phyloP scores from a whole-genome alignment of 345 rosid genomes.

The Diplotaxis tenuifolia region DNA sequence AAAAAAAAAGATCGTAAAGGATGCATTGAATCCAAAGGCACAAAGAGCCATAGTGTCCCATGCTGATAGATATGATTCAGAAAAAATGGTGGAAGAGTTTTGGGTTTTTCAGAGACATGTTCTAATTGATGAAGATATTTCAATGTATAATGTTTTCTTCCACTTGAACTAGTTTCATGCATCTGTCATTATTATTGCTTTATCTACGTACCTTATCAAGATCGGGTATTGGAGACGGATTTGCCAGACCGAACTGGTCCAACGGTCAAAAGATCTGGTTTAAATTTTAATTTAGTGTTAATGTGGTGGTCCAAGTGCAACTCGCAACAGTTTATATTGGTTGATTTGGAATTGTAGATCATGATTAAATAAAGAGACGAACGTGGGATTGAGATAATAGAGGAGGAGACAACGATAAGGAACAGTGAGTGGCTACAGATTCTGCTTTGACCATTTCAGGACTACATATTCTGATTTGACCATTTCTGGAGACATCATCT shows the following conservation, averaged over 20 bases:
- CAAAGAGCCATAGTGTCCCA: slow-evolving; percentile 35
- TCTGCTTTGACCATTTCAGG: slow-evolving; percentile 32
- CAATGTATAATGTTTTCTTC: slow-evolving; percentile 25
- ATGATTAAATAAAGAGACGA: background rate
- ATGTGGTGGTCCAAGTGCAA: slow-evolving; percentile 21
- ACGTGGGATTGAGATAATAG: slow-evolving; percentile 29
- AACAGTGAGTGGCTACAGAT: slow-evolving; percentile 36
- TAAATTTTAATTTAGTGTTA: background rate
- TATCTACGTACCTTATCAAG: slow-evolving; percentile 29
- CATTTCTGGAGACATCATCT: slow-evolving; percentile 37
- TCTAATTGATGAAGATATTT: slow-evolving; percentile 17
- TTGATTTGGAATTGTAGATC: background rate
- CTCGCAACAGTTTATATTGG: background rate
- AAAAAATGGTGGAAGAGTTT: slow-evolving; percentile 24
- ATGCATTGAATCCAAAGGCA: slow-evolving; percentile 30
- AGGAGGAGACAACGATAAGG: slow-evolving; percentile 36
- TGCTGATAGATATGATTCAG: slow-evolving; percentile 38
- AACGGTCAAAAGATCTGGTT: background rate
- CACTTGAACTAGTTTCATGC: slow-evolving; percentile 37
- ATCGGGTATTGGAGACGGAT: slow-evolving; percentile 9
- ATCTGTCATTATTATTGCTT: slow-evolving; percentile 33
- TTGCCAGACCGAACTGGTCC: slow-evolving; percentile 7
- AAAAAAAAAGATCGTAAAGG: slow-evolving; percentile 11
- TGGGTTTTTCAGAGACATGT: slow-evolving; percentile 29
- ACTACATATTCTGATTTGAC: slow-evolving; percentile 32